Evolutionary conservation across 768 basidiomycete species (phyloP).

Genomic region (Russula vinacea): DNA sequence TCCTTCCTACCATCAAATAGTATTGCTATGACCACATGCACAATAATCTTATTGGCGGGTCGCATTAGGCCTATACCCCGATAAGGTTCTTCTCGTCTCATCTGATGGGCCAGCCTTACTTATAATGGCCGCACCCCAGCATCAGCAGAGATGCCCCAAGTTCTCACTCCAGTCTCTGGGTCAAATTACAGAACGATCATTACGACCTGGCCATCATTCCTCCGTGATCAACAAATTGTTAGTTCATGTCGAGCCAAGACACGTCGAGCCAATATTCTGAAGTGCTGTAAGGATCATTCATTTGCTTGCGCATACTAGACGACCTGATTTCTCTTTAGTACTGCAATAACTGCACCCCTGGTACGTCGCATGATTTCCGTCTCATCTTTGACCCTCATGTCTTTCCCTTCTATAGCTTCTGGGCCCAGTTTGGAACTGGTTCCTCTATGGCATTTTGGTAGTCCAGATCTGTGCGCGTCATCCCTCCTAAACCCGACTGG

Average conservation of each 20-base stretch:
- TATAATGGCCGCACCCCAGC: neutral
- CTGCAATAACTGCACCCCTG: constrained; percentile 12
- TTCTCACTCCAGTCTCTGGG: neutral
- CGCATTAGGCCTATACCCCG: no score
- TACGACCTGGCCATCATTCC: neutral
- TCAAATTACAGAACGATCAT: neutral
- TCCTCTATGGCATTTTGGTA: constrained; percentile 34
- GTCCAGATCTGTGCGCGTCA: constrained; percentile 36
- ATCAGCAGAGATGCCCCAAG: neutral
- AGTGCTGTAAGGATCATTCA: neutral
- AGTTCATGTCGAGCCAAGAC: neutral
- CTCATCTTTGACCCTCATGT: neutral
- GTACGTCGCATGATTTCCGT: neutral
- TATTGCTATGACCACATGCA: no score
- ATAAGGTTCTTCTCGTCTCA: no score
- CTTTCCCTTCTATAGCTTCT: constrained; percentile 1
- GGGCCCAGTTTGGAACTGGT: constrained; percentile 31
- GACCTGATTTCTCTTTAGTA: neutral
- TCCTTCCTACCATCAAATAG: no score
- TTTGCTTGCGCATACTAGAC: neutral
- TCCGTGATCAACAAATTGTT: neutral
- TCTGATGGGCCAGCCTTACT: neutral
- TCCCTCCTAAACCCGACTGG: neutral
- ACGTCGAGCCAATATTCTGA: no score
- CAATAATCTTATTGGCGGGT: no score